Base-by-base conservation (phyloP, 352 stramenopile species). In the Pythium rishiriense region DNA sequence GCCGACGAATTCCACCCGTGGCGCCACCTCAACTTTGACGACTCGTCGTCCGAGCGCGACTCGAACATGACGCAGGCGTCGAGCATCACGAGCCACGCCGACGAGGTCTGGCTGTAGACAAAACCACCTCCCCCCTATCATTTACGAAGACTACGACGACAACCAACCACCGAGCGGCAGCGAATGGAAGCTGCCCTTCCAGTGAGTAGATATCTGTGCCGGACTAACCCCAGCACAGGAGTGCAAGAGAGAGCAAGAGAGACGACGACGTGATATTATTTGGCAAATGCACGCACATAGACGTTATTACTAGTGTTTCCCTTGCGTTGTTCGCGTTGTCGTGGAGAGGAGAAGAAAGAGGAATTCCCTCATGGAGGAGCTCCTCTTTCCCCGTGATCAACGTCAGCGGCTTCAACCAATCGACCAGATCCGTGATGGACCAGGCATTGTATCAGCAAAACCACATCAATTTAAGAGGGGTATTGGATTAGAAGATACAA, bases 1-100 rank as follows among this genome's bases (percentile, higher is more conserved):
- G 71, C 77, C 26, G 83, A 88, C 49, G 77, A 85, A 45, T 76
- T 87, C 28, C 64, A 78, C 31, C 71, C 77, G 56, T 90, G 81
- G 81, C 74, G 70, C 3, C 78, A 84, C 48, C 60, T 79, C n/a
- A 63, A 79, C 46, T 58, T 62, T 43, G 72, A 82, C 62, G 75
- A 78, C 51, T 62, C 71, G 48, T 78, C 71, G 24, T 87, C 75
- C 22, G 74, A 78, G 19, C 78, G 81, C 21, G 83, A 89, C 76
- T 92, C 83, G 62, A 73, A 73, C 52, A 60, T 74, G 3, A 81
- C 75, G 25, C 78, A 72, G 28, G 65, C 71, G 15, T 89, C 81
- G 39, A 89, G 62, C 62, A 79, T 77, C 68, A 80, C 75, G 47
- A 72, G 73, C 48, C 72, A 72, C 56, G 64, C 69, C 25, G 75